These are phyloP conservation scores for Wickerhamia fluorescens DNA, from an alignment of 805 yeast genomes.

Conservation along the genomic window DNA sequence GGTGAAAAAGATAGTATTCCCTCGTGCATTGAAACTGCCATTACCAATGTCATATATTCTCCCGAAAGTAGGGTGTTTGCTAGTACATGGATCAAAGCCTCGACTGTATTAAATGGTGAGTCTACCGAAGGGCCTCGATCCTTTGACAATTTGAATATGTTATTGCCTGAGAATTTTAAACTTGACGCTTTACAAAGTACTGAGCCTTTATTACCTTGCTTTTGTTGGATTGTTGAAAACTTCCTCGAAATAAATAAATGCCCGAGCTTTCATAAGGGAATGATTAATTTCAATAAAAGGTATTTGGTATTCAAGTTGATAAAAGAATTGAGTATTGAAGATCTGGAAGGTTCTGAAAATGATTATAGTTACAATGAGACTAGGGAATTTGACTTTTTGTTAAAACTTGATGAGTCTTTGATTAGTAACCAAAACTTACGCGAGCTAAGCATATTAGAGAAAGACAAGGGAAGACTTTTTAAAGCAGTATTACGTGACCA, in stretches of 20 bases:
- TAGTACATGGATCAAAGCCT: slow-evolving; percentile 61
- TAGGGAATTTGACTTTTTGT: slow-evolving; percentile 45
- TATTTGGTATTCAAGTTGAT: slow-evolving; percentile 33
- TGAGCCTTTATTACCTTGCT: slow-evolving; percentile 66
- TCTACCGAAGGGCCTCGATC: slow-evolving; percentile 3
- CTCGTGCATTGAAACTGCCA: slow-evolving; percentile 76
- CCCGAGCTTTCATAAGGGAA: slow-evolving; percentile 65
- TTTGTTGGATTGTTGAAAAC: slow-evolving; percentile 87
- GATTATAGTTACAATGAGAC: slow-evolving; percentile 25
- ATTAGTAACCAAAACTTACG: slow-evolving; percentile 26
- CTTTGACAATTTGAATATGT: slow-evolving; percentile 21
- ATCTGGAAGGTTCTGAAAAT: slow-evolving; percentile 16
- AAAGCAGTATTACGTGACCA: slow-evolving; percentile 25
- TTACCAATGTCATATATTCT: slow-evolving; percentile 63
- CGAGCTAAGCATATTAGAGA: slow-evolving; percentile 25
- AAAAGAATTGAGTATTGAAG: slow-evolving; percentile 34
- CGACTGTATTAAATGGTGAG: slow-evolving; percentile 19
- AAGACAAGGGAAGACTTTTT: slow-evolving; percentile 22
- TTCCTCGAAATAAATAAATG: slow-evolving; percentile 55
- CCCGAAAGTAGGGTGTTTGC: slow-evolving; percentile 75
- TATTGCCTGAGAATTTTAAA: slow-evolving; percentile 24
- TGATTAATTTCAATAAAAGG: slow-evolving; percentile 78
- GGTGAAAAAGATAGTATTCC: slow-evolving; percentile 45
- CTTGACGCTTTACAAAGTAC: slow-evolving; percentile 19
- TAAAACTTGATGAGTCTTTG: slow-evolving; percentile 36